phyloP scores from a whole-genome alignment of 192 early-diverging fungal species.

The Spizellomyces punctatus region DNA sequence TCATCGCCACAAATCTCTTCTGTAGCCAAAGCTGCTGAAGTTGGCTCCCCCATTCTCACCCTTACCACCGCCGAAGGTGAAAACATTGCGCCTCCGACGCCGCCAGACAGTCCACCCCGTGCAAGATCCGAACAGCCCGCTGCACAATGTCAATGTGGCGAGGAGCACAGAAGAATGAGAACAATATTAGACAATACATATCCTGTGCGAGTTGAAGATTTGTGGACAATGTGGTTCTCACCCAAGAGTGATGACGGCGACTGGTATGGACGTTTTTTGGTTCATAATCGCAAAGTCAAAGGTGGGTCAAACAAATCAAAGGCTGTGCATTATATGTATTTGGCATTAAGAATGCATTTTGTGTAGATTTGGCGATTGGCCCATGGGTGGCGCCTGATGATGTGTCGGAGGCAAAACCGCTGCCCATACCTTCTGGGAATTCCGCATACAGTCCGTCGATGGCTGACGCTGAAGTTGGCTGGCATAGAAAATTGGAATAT shows the following conservation, averaged over 20 bases:
- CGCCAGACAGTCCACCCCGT: constrained; percentile 1
- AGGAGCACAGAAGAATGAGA: constrained; percentile 14
- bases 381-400: constrained; percentile 8
- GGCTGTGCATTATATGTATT: too few relatives aligned
- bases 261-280: constrained; percentile 13
- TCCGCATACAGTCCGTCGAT: constrained; percentile 1
- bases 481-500: constrained; percentile 22
- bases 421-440: neutral
- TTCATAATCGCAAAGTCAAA: constrained; percentile 22
- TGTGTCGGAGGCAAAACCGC: neutral
- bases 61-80: constrained; percentile 5
- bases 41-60: neutral
- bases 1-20: neutral
- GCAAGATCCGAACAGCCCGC: neutral
- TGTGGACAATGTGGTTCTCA: constrained; percentile 15
- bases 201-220: constrained; percentile 10
- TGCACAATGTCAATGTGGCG: constrained; percentile 6
- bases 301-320: too few relatives aligned
- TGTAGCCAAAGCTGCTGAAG: constrained; percentile 5
- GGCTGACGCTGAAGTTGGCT: constrained; percentile 1
- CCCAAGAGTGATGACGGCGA: neutral
- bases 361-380: constrained; percentile 5
- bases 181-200: constrained; percentile 13
- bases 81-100: constrained; percentile 1
- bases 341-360: too few relatives aligned